Percentiles rank a stretch among this genome's conserved stretches.
phyloP scores from a whole-genome alignment of 1,139 yeast genomes.

The Suhomyces ambrosiae region DNA sequence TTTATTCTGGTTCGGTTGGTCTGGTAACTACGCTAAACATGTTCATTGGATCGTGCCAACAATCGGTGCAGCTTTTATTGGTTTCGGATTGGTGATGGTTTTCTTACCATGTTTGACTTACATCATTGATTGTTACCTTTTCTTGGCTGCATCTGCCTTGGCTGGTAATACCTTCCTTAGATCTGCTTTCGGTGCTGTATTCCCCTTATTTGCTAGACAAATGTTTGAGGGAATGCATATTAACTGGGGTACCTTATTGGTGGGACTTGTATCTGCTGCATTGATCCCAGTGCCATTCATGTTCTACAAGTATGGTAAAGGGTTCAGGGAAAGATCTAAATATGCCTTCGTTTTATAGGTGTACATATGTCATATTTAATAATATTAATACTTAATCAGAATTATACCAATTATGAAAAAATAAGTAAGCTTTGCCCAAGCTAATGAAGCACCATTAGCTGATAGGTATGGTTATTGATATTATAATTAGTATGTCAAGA shows the following conservation, averaged over 20 bases:
- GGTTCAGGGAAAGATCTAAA: slow-evolving; percentile 62
- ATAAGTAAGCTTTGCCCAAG: too few relatives aligned
- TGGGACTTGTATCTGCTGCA: slow-evolving; percentile 66
- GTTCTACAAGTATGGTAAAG: slow-evolving; percentile 66
- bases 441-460: too few relatives aligned
- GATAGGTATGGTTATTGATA: too few relatives aligned
- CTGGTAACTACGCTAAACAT: slow-evolving; percentile 66
- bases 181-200: slow-evolving; percentile 57
- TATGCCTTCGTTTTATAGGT: slow-evolving; percentile 51
- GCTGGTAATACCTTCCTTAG: slow-evolving; percentile 84
- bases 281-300: slow-evolving; percentile 77
- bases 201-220: slow-evolving; percentile 55
- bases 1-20: slow-evolving; percentile 83
- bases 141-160: slow-evolving; percentile 85
- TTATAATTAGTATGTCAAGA: too few relatives aligned
- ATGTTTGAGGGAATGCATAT: slow-evolving; percentile 77
- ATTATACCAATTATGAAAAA: too few relatives aligned
- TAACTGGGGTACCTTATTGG: slow-evolving; percentile 80
- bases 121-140: slow-evolving; percentile 75
- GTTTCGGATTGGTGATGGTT: slow-evolving; percentile 72
- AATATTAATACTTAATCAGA: slow-evolving; percentile 3
- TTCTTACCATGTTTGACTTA: slow-evolving; percentile 80
- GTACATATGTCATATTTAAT: not conserved
- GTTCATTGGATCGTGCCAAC: slow-evolving; percentile 90
- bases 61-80: slow-evolving; percentile 68